A percentile compares a stretch with the other conserved stretches of the same genome.
phyloP scores from a whole-genome alignment of 2,329 filamentous ascomycete genomes.

The Trichoderma lentiforme region DNA sequence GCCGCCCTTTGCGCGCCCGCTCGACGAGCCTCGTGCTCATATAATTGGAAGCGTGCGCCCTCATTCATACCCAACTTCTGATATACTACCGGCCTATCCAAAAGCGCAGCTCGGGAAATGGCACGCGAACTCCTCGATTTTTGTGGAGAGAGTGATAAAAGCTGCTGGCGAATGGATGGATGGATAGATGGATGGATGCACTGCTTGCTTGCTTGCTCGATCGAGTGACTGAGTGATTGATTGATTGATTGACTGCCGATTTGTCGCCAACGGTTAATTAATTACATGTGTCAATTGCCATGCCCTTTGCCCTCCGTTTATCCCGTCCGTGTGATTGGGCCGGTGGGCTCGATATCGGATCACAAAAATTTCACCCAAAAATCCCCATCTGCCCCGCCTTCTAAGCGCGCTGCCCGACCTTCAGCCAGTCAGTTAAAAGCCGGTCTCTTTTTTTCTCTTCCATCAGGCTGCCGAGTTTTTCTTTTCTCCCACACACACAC shows the following conservation, averaged over 20 bases:
- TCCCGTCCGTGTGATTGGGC: background rate
- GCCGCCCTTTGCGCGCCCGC: constrained; percentile 8
- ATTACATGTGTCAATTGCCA: constrained; percentile 1
- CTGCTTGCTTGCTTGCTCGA: background rate
- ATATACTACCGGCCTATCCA: background rate
- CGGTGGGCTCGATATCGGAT: background rate
- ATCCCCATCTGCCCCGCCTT: background rate
- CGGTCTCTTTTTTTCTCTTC: background rate
- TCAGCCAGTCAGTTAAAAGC: constrained; percentile 6
- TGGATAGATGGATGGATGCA: background rate
- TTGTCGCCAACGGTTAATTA: background rate
- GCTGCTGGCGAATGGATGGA: background rate
- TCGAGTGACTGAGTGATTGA: background rate
- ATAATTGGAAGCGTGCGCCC: background rate
- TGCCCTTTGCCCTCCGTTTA: background rate
- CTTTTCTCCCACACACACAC: background rate
- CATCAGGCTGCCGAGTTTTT: constrained; percentile 2
- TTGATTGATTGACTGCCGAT: background rate
- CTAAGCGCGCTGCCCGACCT: constrained; percentile 11
- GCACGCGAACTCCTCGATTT: constrained; percentile 4
- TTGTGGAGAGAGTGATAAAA: background rate
- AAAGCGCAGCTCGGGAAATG: background rate
- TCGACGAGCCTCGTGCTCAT: constrained; percentile 1
- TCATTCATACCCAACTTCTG: background rate
- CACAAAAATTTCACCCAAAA: constrained; percentile 3